These are phyloP conservation scores for Pholiota adiposa DNA, from an alignment of 1,284 basidiomycete species.

Conservation along the genomic window DNA sequence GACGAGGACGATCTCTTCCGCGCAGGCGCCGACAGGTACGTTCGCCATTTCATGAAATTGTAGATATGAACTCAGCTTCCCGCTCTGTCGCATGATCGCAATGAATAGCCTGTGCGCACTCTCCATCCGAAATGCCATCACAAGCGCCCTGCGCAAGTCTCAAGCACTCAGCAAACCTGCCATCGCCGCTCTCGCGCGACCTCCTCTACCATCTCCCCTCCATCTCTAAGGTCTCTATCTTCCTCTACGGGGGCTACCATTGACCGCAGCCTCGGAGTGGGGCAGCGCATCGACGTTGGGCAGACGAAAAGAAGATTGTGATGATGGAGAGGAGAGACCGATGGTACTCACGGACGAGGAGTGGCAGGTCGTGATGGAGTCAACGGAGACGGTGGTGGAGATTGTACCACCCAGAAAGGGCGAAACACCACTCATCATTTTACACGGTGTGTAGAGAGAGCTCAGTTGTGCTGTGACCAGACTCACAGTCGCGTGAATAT, in stretches of 20 bases:
- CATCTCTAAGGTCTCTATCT: slow-evolving; percentile 1
- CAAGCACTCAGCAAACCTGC: background rate
- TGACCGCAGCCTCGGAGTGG: background rate
- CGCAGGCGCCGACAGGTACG: slow-evolving; percentile 5
- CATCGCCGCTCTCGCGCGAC: background rate
- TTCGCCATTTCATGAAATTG: background rate
- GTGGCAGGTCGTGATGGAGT: slow-evolving; percentile 7
- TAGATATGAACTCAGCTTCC: too few species aligned
- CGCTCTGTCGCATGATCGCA: too few species aligned
- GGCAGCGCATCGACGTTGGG: background rate
- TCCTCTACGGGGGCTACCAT: slow-evolving; percentile 1
- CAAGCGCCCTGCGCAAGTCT: background rate
- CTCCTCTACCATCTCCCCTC: slow-evolving; percentile 2
- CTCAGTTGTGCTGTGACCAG: too few species aligned
- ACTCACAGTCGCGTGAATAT: too few species aligned
- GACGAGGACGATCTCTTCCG: slow-evolving; percentile 7
- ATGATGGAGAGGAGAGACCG: background rate
- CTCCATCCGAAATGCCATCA: slow-evolving; percentile 2
- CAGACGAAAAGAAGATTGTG: background rate
- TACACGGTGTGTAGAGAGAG: slow-evolving; percentile 9
- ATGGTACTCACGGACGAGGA: background rate
- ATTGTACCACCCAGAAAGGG: background rate
- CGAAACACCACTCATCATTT: background rate
- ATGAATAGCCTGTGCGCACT: slow-evolving; percentile 7
- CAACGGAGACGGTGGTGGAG: slow-evolving; percentile 2